Conservation (phyloP, 2,329 filamentous ascomycete genomes). For the Fusarium sp. region DNA sequence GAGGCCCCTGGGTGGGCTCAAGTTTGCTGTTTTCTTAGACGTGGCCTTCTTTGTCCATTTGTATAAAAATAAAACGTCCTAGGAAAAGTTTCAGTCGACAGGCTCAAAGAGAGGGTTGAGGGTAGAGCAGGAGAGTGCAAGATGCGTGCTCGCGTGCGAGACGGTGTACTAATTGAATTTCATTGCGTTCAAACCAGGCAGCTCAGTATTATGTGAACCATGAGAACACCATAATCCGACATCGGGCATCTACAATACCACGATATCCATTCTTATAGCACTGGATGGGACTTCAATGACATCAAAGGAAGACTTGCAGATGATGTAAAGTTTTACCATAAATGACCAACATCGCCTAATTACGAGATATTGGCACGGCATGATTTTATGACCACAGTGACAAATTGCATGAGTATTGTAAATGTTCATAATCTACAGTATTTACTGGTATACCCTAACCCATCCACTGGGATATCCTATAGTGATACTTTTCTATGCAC, state of each 20-base stretch:
- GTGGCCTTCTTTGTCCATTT: conserved; percentile 50
- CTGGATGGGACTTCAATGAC: no score
- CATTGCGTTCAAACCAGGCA: conserved; percentile 19
- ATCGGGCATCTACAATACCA: not conserved
- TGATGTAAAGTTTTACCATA: not conserved
- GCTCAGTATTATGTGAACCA: not conserved
- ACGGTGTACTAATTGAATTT: conserved; percentile 44
- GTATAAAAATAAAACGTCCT: conserved; percentile 55
- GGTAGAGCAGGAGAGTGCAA: conserved; percentile 26
- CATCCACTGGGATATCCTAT: not conserved
- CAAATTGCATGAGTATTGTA: not conserved
- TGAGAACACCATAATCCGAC: not conserved
- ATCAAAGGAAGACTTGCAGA: no score
- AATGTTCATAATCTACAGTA: not conserved
- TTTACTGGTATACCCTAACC: conserved; percentile 1
- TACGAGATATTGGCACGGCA: not conserved
- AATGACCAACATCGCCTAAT: not conserved
- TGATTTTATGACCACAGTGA: not conserved
- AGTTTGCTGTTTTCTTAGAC: conserved; percentile 52
- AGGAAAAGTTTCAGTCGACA: conserved; percentile 43
- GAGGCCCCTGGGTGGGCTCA: conserved; percentile 41
- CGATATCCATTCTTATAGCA: not conserved
- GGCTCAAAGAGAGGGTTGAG: conserved; percentile 30
- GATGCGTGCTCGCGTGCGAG: conserved; percentile 33
- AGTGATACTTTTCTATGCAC: not conserved